Conservation (phyloP, 352 stramenopile species). For the Pythium biforme region DNA sequence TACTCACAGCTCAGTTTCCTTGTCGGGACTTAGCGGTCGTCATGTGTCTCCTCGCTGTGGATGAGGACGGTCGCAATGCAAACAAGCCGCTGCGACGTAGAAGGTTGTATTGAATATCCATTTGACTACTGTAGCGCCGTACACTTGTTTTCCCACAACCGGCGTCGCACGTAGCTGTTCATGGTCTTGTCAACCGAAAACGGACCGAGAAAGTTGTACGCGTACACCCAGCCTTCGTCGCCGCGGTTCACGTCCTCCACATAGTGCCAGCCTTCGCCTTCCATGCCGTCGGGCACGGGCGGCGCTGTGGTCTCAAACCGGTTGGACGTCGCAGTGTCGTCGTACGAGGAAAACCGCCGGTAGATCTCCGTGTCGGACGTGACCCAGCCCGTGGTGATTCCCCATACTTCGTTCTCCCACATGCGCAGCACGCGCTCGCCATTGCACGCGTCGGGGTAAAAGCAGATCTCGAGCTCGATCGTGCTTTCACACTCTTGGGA, state of each 20-base stretch:
- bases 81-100: no score
- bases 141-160: conserved; percentile 73
- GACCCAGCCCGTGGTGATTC: conserved; percentile 43
- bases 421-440: conserved; percentile 40
- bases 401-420: conserved; percentile 73
- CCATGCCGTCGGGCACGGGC: conserved; percentile 35
- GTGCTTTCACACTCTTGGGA: conserved; percentile 46
- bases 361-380: conserved; percentile 44
- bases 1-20: background rate
- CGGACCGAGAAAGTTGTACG: conserved; percentile 53
- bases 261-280: conserved; percentile 53
- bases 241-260: conserved; percentile 43
- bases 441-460: conserved; percentile 34
- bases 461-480: conserved; percentile 55
- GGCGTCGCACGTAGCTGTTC: conserved; percentile 60
- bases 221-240: conserved; percentile 63
- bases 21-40: no score
- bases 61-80: no score
- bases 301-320: conserved; percentile 49
- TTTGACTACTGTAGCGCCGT: conserved; percentile 16
- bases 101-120: background rate
- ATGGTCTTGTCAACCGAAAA: conserved; percentile 52
- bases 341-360: conserved; percentile 52
- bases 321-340: conserved; percentile 43
- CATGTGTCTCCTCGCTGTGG: no score